Base-by-base conservation (phyloP, 345 rosid genomes). In the Leavenworthia alabamica region DNA sequence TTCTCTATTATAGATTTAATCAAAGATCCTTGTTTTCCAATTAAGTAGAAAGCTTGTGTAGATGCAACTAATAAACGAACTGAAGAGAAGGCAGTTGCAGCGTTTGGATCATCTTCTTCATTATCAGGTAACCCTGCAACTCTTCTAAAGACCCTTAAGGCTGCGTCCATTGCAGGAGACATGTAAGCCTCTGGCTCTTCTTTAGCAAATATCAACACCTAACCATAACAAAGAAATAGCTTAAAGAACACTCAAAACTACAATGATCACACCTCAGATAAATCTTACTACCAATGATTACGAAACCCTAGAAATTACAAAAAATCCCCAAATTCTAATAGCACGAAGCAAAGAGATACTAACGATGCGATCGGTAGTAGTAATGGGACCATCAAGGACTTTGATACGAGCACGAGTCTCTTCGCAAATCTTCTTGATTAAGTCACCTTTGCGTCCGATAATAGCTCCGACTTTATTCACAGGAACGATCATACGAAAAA, bases 361-460 rank as follows among this genome's bases (percentile, higher is more conserved):
- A 17, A 91, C 98, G 29, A 89, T 42, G 55, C 92, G 88, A 76
- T 91, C 90, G 11, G 87, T 72, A 53, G 77, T 78, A 5, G 75
- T 70, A 15, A 42, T 60, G 17, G 90, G 85, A n/a, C 81, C 90
- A 9, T 89, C 95, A 24, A 89, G 87, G 36, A 91, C 75, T 71
- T 86, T 86, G 68, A 89, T 80, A 31, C 95, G 95, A 41, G 89
- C 93, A 20, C 86, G 82, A 12, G 95, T 86, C 68, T 88, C 95
- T 37, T 86, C 95, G 56, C 95, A 91, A 86, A 84, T 84, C 83
- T 86, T 89, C 70, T 81, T 91, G n/a, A 91, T 79, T 22, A 88
- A 76, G 58, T 88, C 95, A 8, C 96, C 96, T 31, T 88, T 86
- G 55, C 93, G 84, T 20, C 95, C 96, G 37, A 85, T 89, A 4